Conservation (phyloP, 768 basidiomycete genomes). For the Suillus cothurnatus region DNA sequence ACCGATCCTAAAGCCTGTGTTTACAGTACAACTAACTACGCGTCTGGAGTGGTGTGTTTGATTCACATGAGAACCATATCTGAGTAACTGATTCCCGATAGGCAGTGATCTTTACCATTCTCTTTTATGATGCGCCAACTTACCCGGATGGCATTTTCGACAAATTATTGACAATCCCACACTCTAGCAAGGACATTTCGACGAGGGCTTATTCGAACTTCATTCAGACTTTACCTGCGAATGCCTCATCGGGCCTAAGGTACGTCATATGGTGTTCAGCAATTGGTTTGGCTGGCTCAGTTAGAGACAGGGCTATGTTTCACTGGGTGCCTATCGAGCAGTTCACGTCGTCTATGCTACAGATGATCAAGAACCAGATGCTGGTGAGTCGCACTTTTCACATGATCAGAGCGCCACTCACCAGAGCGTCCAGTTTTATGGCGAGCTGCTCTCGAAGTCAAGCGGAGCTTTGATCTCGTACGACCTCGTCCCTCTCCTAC, state of each 20-base stretch:
- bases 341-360: neutral
- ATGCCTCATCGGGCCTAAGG: constrained; percentile 5
- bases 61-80: neutral
- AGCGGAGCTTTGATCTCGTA: constrained; percentile 16
- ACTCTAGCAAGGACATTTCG: constrained; percentile 4
- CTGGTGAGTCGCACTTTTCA: neutral
- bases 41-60: constrained; percentile 29
- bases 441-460: constrained; percentile 2
- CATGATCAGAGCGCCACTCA: neutral
- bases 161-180: constrained; percentile 4
- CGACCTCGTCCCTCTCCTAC: constrained; percentile 52
- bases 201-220: constrained; percentile 6
- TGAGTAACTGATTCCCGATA: constrained; percentile 10
- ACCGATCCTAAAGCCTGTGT: constrained; percentile 33
- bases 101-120: constrained; percentile 29
- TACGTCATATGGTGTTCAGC: neutral
- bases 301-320: neutral
- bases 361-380: constrained; percentile 2
- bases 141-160: constrained; percentile 8
- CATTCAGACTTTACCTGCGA: constrained; percentile 4
- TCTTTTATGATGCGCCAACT: constrained; percentile 60
- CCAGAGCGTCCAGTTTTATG: constrained; percentile 13
- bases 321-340: neutral
- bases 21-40: constrained; percentile 44
- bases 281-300: neutral